These are phyloP conservation scores for Luvunga scandens DNA, from an alignment of 345 rosid genomes.

Conservation along the genomic window DNA sequence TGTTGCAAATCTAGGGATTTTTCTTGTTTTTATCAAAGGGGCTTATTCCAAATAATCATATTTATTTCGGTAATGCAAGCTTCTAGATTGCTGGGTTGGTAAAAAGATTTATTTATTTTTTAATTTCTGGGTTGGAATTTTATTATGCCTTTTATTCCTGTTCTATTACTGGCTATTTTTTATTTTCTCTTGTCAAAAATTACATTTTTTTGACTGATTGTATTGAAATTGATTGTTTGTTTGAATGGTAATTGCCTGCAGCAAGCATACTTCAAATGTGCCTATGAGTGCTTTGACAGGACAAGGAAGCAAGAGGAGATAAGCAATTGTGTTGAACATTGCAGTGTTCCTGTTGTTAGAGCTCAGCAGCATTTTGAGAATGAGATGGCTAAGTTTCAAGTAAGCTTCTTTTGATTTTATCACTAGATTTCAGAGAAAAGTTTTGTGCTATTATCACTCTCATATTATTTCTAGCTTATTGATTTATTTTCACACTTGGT, in stretches of 20 bases:
- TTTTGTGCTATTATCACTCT: background rate
- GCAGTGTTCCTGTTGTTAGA: conserved; percentile 69
- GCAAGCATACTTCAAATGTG: conserved; percentile 97
- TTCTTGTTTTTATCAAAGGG: background rate
- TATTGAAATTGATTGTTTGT: background rate
- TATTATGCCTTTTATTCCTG: background rate
- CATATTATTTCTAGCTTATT: background rate
- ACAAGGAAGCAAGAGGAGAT: conserved; percentile 74
- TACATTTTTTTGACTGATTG: background rate
- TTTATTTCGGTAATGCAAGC: background rate
- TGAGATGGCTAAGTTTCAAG: conserved; percentile 91
- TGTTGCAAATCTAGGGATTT: background rate
- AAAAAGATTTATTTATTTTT: background rate
- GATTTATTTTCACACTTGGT: background rate
- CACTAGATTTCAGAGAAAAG: background rate
- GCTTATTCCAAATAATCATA: background rate
- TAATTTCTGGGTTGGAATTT: background rate
- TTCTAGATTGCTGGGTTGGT: background rate
- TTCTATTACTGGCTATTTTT: background rate
- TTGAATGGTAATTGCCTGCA: conserved; percentile 32
- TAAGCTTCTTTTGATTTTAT: conserved; percentile 23
- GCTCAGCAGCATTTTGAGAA: conserved; percentile 82
- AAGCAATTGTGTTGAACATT: conserved; percentile 68
- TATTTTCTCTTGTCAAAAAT: background rate
- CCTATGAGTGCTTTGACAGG: conserved; percentile 86